Percentiles rank a stretch among this genome's conserved stretches.
Evolutionary conservation across 192 early-diverging fungal genomes (phyloP).

Genomic region (Rhizoclosmatium globosum): DNA sequence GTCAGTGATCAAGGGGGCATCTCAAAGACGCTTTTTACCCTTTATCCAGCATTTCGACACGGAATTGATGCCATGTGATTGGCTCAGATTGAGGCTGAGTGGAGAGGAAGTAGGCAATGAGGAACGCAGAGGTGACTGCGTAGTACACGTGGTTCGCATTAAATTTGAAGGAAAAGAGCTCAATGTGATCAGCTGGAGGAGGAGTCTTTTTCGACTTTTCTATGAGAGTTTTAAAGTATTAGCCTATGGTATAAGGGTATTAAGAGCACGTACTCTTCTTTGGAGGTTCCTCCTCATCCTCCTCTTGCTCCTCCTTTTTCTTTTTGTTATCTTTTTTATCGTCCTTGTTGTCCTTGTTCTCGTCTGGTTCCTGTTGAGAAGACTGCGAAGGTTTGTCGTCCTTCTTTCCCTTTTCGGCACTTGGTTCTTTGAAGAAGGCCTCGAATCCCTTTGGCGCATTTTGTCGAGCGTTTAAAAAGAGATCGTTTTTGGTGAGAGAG

Average conservation of each 20-base stretch:
- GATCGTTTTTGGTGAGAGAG: too few relatives aligned
- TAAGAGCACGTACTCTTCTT: slow-evolving; percentile 10
- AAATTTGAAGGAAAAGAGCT: slow-evolving; percentile 30
- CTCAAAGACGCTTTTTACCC: too few relatives aligned
- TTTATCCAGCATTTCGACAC: slow-evolving; percentile 85
- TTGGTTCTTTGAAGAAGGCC: slow-evolving; percentile 60
- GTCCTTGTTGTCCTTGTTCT: not conserved
- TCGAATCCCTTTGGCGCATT: slow-evolving; percentile 74
- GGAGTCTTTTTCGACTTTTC: not conserved
- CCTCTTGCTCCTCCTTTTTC: not conserved
- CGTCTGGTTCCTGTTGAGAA: too few relatives aligned
- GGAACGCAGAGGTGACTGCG: slow-evolving; percentile 2
- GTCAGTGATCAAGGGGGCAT: too few relatives aligned
- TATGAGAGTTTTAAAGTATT: not conserved
- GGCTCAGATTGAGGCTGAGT: slow-evolving; percentile 49
- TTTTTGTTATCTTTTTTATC: not conserved
- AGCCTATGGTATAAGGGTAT: not conserved
- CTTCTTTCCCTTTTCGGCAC: slow-evolving; percentile 17
- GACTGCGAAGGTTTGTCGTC: too few relatives aligned
- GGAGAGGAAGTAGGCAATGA: slow-evolving; percentile 22
- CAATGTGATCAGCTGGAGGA: slow-evolving; percentile 18
- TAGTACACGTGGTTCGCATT: slow-evolving; percentile 22
- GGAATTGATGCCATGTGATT: slow-evolving; percentile 95
- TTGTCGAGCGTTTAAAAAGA: too few relatives aligned
- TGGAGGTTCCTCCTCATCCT: slow-evolving; percentile 31